phyloP scores from a whole-genome alignment of 305 asterid species.

The Salvia sclarea region DNA sequence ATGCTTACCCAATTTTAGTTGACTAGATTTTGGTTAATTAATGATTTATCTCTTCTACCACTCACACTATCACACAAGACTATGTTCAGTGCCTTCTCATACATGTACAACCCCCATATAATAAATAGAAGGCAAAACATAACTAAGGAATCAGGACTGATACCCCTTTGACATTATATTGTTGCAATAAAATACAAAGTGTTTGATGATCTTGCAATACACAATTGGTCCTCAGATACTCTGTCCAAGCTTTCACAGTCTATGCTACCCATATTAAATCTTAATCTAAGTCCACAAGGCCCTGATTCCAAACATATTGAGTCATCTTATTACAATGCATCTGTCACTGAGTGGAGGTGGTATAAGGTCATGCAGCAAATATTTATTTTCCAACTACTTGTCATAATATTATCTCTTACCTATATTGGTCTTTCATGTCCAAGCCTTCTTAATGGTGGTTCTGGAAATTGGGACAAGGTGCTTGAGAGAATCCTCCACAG shows the following conservation, averaged over 20 bases:
- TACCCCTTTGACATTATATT: neutral
- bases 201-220: neutral
- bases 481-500: neutral
- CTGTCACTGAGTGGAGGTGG: too few relatives aligned
- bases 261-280: neutral
- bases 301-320: neutral
- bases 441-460: neutral
- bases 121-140: neutral
- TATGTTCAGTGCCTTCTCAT: neutral
- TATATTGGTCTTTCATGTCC: neutral
- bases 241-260: neutral
- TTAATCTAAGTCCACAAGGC: neutral
- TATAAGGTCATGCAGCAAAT: neutral
- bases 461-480: neutral
- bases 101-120: neutral
- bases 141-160: neutral
- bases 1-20: neutral
- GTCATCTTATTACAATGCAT: neutral
- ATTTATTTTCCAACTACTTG: neutral
- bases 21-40: neutral
- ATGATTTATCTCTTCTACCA: neutral
- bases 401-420: neutral
- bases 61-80: neutral
- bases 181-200: neutral
- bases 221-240: neutral